These are phyloP conservation scores for Colletotrichum melonis DNA, from an alignment of 2,329 filamentous ascomycete genomes.

Conservation along the genomic window DNA sequence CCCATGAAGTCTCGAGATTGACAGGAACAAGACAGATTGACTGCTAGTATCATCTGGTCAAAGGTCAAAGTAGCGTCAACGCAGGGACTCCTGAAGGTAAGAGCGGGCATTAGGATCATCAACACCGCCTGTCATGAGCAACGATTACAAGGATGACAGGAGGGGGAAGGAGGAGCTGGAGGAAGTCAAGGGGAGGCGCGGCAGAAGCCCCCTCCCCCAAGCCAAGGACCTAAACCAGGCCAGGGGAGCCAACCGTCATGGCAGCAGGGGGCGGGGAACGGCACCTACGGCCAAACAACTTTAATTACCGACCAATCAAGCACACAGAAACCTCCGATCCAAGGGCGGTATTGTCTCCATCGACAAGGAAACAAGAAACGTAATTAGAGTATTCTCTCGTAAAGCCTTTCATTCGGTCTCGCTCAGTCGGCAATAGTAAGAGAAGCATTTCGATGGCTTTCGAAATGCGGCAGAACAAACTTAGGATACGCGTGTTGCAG, in stretches of 20 bases:
- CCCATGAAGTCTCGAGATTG: not conserved
- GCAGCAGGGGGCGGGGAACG: conserved; percentile 17
- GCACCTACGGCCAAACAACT: conserved; percentile 10
- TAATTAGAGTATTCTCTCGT: not conserved
- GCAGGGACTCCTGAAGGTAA: not conserved
- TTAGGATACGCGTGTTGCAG: not conserved
- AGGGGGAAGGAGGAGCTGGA: conserved; percentile 1
- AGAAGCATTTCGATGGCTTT: not conserved
- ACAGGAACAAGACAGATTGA: not conserved
- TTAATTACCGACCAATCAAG: conserved; percentile 8
- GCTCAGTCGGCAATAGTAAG: not conserved
- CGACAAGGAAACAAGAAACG: not conserved
- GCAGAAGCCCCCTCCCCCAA: not conserved
- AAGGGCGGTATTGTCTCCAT: not conserved
- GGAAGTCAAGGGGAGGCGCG: not conserved
- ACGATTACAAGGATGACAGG: not conserved
- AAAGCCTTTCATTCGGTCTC: not conserved
- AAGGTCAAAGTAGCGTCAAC: not conserved
- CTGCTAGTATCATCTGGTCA: not conserved
- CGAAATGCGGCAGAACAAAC: not conserved
- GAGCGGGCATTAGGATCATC: conserved; percentile 16
- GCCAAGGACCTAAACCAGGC: conserved; percentile 13
- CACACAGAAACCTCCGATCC: not conserved
- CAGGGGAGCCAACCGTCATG: conserved; percentile 17
- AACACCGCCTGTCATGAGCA: not conserved